These are phyloP conservation scores for Coniferiporia sulphurascens DNA, from an alignment of 1,284 basidiomycete genomes.

Conservation along the genomic window DNA sequence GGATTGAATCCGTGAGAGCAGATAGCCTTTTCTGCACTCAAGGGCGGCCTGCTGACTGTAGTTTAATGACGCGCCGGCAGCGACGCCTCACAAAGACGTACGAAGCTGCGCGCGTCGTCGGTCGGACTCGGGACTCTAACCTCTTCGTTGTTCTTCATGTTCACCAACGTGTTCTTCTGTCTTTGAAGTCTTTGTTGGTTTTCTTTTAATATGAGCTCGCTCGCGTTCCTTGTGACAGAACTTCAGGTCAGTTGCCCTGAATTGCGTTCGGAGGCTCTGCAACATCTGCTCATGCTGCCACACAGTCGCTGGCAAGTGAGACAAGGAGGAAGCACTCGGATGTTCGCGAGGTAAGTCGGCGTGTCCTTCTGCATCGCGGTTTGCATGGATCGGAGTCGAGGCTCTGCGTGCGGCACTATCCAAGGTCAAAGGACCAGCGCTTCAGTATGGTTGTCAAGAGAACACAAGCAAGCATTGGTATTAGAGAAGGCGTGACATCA, in stretches of 20 bases:
- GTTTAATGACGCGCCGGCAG: too few species aligned
- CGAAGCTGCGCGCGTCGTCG: constrained; percentile 1
- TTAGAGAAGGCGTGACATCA: too few species aligned
- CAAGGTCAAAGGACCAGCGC: too few species aligned
- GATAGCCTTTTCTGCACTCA: too few species aligned
- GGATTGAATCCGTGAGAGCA: too few species aligned
- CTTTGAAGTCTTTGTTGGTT: background rate
- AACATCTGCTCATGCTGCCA: background rate
- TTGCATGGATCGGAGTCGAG: background rate
- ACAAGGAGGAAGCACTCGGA: constrained; percentile 79
- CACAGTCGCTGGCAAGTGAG: constrained; percentile 73
- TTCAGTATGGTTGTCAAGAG: too few species aligned
- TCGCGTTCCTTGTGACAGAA: constrained; percentile 44
- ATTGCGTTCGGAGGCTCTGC: background rate
- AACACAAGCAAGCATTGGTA: too few species aligned
- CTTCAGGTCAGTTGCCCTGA: constrained; percentile 34
- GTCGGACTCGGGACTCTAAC: background rate
- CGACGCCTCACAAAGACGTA: background rate
- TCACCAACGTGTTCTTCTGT: background rate
- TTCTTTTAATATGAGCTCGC: constrained; percentile 35
- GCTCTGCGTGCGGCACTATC: too few species aligned
- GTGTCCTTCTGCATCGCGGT: background rate
- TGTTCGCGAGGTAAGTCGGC: constrained; percentile 64
- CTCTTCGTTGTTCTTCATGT: background rate
- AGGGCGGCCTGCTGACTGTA: too few species aligned